Evolutionary conservation across 106 monocot genomes (phyloP).

Genomic region (Cymbidium sinense): DNA sequence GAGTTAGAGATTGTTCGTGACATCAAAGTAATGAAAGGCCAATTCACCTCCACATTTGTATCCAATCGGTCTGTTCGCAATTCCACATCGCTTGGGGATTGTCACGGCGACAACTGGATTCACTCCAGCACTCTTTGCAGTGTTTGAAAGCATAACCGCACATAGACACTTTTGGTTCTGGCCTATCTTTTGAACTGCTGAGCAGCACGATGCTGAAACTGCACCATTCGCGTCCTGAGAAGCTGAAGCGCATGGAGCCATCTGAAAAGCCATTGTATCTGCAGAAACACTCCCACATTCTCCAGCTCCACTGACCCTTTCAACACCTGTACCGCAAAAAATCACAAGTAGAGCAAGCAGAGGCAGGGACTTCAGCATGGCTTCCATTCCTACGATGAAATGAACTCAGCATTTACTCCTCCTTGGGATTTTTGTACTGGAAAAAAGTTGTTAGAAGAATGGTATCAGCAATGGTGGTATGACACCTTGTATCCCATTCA

Average conservation of each 20-base stretch:
- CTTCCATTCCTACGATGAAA: neutral
- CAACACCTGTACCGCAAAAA: neutral
- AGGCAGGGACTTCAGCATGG: conserved; percentile 11
- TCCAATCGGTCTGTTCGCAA: conserved; percentile 59
- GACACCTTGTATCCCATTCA: neutral
- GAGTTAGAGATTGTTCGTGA: neutral
- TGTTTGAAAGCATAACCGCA: conserved; percentile 58
- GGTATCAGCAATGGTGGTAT: neutral
- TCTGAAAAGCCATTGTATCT: conserved; percentile 38
- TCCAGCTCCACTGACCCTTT: conserved; percentile 32
- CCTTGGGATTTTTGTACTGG: neutral
- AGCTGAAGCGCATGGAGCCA: conserved; percentile 50
- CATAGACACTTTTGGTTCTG: conserved; percentile 65
- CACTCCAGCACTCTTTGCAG: conserved; percentile 40
- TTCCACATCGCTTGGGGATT: conserved; percentile 68
- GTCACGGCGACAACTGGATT: conserved; percentile 56
- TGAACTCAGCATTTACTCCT: neutral
- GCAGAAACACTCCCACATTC: conserved; percentile 51
- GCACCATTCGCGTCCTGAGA: conserved; percentile 24
- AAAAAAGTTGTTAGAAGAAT: neutral
- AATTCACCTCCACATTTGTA: conserved; percentile 73
- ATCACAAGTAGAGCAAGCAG: conserved; percentile 19
- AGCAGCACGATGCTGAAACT: conserved; percentile 38
- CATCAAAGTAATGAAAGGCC: neutral
- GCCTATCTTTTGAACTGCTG: conserved; percentile 31